These are phyloP conservation scores for Vicia faba DNA, from an alignment of 306 rosid genomes.

Conservation along the genomic window DNA sequence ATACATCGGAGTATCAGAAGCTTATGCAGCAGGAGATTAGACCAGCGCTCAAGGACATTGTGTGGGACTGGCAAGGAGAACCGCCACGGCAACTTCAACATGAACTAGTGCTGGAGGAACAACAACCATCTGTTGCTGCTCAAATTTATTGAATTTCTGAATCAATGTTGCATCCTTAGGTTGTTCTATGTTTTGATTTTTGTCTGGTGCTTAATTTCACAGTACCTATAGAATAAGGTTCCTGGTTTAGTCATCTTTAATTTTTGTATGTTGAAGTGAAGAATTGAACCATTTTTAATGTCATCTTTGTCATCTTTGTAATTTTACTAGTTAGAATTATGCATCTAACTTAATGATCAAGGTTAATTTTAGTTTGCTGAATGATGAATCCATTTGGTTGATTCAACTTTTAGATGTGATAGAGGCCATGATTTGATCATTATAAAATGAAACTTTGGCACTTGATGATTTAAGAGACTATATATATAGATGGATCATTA, in stretches of 20 bases:
- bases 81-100: slow-evolving; percentile 50
- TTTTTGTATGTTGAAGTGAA: slow-evolving; percentile 15
- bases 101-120: slow-evolving; percentile 41
- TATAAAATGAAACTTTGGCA: not conserved
- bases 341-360: not conserved
- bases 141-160: slow-evolving; percentile 35
- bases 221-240: slow-evolving; percentile 16
- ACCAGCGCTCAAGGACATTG: slow-evolving; percentile 84
- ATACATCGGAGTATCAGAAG: slow-evolving; percentile 76
- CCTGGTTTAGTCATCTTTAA: slow-evolving; percentile 8
- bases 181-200: slow-evolving; percentile 26
- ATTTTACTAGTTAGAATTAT: not conserved
- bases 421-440: not conserved
- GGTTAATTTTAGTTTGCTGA: not conserved
- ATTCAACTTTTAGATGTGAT: not conserved
- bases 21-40: slow-evolving; percentile 68
- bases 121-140: slow-evolving; percentile 38
- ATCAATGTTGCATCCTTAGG: slow-evolving; percentile 1
- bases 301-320: not conserved
- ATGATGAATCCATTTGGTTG: not conserved
- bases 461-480: too few species aligned
- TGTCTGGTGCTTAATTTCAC: slow-evolving; percentile 2
- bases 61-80: slow-evolving; percentile 96
- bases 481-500: too few species aligned
- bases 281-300: slow-evolving; percentile 9